Evolutionary conservation across 1,139 yeast genomes (phyloP).

Genomic region (Pneumocystis carinii): DNA sequence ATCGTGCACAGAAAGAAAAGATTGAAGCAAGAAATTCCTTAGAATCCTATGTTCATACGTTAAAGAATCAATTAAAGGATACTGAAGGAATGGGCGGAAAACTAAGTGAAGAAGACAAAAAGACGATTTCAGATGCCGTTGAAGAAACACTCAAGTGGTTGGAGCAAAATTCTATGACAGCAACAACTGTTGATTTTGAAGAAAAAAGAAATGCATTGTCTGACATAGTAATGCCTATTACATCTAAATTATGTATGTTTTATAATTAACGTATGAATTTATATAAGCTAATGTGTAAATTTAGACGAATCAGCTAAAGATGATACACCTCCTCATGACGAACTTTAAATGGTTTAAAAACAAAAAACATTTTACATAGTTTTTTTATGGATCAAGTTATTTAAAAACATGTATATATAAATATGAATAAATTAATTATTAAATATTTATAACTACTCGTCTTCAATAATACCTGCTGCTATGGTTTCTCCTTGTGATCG

Average conservation of each 20-base stretch:
- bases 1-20: slow-evolving; percentile 63
- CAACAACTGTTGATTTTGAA: slow-evolving; percentile 82
- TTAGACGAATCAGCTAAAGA: neutral
- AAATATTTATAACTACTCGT: neutral
- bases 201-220: slow-evolving; percentile 83
- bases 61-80: slow-evolving; percentile 65
- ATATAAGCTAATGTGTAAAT: neutral
- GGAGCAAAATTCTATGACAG: slow-evolving; percentile 74
- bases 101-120: slow-evolving; percentile 83
- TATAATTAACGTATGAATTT: neutral
- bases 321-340: neutral
- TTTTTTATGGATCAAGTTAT: neutral
- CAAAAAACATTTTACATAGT: neutral
- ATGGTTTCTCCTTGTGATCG: slow-evolving; percentile 76
- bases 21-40: slow-evolving; percentile 76
- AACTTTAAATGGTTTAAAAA: neutral
- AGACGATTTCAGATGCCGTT: slow-evolving; percentile 73
- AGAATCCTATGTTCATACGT: slow-evolving; percentile 76
- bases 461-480: slow-evolving; percentile 57
- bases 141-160: slow-evolving; percentile 80
- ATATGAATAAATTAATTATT: neutral
- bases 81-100: slow-evolving; percentile 56
- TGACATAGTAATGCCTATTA: slow-evolving; percentile 78
- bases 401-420: neutral
- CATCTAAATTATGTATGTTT: slow-evolving; percentile 50